Evolutionary conservation across 2,329 filamentous ascomycete genomes (phyloP).

Genomic region (Aurifilum marmelostoma): DNA sequence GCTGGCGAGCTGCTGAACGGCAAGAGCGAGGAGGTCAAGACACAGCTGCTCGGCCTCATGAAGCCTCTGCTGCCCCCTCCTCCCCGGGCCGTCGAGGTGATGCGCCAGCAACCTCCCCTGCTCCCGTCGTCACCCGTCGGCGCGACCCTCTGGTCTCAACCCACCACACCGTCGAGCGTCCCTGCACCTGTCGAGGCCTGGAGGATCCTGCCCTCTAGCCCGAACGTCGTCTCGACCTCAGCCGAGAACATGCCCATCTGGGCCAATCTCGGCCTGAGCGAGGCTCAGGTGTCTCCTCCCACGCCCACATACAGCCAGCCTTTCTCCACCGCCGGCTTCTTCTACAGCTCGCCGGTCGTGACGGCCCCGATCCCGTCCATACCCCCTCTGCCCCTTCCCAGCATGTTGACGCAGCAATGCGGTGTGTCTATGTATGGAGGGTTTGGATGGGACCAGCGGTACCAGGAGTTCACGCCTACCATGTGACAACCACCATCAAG

Average conservation of each 20-base stretch:
- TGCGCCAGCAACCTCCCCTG: conserved; percentile 83
- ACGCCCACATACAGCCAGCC: conserved; percentile 80
- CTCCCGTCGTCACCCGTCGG: conserved; percentile 79
- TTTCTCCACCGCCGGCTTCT: conserved; percentile 72
- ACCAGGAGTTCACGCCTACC: conserved; percentile 81
- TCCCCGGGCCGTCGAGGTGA: conserved; percentile 84
- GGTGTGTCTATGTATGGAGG: conserved; percentile 76
- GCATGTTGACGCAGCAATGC: conserved; percentile 84
- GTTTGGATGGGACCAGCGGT: conserved; percentile 80
- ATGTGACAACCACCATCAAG: conserved; percentile 77
- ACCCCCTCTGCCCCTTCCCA: conserved; percentile 78
- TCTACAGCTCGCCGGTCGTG: conserved; percentile 78
- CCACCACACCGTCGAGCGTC: conserved; percentile 65
- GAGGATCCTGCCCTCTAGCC: conserved; percentile 89
- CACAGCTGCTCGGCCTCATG: conserved; percentile 80
- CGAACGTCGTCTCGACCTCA: conserved; percentile 72
- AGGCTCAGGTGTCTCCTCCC: conserved; percentile 72
- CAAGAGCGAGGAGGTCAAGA: conserved; percentile 92
- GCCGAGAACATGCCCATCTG: conserved; percentile 73
- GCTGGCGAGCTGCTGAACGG: conserved; percentile 90
- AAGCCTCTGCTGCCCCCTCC: conserved; percentile 84
- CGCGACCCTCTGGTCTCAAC: conserved; percentile 80
- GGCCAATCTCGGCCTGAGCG: conserved; percentile 76
- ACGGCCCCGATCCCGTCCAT: conserved; percentile 63
- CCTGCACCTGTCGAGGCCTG: conserved; percentile 80